Percentiles rank a stretch among this genome's conserved stretches.
These are phyloP conservation scores for Jamesozyma hellenica DNA, from an alignment of 805 yeast genomes.

Conservation along the genomic window DNA sequence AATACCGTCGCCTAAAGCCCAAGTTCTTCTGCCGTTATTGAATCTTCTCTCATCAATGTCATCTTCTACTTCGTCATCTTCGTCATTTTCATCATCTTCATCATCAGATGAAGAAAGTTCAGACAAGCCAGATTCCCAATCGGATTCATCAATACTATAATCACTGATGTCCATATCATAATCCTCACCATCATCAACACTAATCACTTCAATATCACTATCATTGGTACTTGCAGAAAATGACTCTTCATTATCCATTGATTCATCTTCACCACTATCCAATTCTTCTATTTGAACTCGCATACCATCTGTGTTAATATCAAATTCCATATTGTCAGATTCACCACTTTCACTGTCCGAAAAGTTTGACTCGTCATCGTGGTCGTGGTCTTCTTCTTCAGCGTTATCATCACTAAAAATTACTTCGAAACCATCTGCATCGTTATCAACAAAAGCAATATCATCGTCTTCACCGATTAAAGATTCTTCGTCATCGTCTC, in stretches of 20 bases:
- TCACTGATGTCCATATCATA: slow-evolving; percentile 29
- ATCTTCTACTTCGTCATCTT: slow-evolving; percentile 12
- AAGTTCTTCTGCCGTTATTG: slow-evolving; percentile 20
- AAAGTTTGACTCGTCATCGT: slow-evolving; percentile 19
- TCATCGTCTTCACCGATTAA: slow-evolving; percentile 36
- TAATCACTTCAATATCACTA: slow-evolving; percentile 17
- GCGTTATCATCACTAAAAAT: slow-evolving; percentile 28
- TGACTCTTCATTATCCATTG: slow-evolving; percentile 19
- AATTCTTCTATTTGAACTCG: slow-evolving; percentile 12
- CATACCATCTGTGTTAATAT: slow-evolving; percentile 22
- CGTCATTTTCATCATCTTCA: slow-evolving; percentile 19
- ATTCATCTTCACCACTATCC: slow-evolving; percentile 25
- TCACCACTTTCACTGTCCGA: not conserved
- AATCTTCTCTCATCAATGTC: slow-evolving; percentile 8
- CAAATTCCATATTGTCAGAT: slow-evolving; percentile 11
- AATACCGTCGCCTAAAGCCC: slow-evolving; percentile 23
- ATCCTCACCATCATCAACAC: slow-evolving; percentile 24
- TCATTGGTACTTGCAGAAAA: slow-evolving; percentile 11
- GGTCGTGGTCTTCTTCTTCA: slow-evolving; percentile 25
- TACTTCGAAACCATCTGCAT: slow-evolving; percentile 29
- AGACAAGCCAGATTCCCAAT: slow-evolving; percentile 30
- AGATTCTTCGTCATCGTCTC: slow-evolving; percentile 42
- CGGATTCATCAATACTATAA: slow-evolving; percentile 28
- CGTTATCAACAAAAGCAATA: slow-evolving; percentile 30
- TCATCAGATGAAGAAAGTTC: slow-evolving; percentile 25